Percentiles rank a stretch among this genome's conserved stretches.
phyloP scores from a whole-genome alignment of 116 monocot species.

The Cymodocea nodosa region DNA sequence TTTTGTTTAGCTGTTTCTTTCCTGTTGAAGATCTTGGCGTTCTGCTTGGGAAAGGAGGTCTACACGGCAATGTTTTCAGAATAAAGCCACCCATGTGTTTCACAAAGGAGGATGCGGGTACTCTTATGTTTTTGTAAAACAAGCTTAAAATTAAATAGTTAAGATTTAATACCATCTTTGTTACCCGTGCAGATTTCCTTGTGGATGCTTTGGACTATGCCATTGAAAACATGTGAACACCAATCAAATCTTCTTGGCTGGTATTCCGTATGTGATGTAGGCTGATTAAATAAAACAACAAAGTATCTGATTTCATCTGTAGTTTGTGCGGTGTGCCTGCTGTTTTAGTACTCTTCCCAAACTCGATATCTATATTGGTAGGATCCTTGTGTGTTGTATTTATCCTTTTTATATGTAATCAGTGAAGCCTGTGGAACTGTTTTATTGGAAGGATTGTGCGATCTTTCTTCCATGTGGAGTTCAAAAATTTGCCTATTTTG shows the following conservation, averaged over 20 bases:
- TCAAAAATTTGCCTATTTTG: too few relatives aligned
- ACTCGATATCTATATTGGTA: too few relatives aligned
- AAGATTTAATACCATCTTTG: neutral
- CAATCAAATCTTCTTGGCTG: neutral
- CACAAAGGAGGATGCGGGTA: conserved; percentile 88
- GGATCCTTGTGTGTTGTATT: too few relatives aligned
- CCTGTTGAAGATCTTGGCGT: conserved; percentile 62
- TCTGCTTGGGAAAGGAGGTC: conserved; percentile 85
- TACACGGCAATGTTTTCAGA: conserved; percentile 96
- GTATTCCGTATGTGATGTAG: too few relatives aligned
- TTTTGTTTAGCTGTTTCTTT: conserved; percentile 3
- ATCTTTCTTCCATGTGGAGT: too few relatives aligned
- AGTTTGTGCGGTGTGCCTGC: too few relatives aligned
- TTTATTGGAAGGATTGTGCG: too few relatives aligned
- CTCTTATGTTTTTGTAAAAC: neutral
- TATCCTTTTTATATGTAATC: too few relatives aligned
- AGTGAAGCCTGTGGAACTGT: too few relatives aligned
- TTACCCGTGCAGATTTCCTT: conserved; percentile 47
- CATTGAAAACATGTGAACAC: conserved; percentile 21
- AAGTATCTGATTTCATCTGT: too few relatives aligned
- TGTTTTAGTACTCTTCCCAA: too few relatives aligned
- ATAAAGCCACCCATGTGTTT: conserved; percentile 99
- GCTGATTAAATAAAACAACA: too few relatives aligned
- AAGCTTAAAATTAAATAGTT: neutral
- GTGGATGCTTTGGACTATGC: conserved; percentile 76